A percentile compares a stretch with the other conserved stretches of the same genome.
These are phyloP conservation scores for Plasmodium fragile DNA, from an alignment of 169 alveolate genomes.

Conservation along the genomic window DNA sequence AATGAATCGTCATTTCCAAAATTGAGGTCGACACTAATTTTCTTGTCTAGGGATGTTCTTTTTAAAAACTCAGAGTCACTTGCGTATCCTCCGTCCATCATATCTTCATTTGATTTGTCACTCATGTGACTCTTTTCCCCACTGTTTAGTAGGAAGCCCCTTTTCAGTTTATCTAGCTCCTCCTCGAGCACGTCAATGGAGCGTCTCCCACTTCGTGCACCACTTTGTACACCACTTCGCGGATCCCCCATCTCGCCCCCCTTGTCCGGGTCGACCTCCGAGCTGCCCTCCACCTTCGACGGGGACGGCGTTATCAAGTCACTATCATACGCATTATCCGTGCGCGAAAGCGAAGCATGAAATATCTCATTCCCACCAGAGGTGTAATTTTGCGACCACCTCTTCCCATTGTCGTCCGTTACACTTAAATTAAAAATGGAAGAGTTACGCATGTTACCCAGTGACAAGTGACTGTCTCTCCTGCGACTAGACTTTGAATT, in stretches of 20 bases:
- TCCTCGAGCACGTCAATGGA: constrained; percentile 46
- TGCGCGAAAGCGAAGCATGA: constrained; percentile 20
- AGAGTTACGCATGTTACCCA: constrained; percentile 20
- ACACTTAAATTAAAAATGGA: constrained; percentile 50
- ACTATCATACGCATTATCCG: constrained; percentile 33
- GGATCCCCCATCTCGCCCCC: not conserved
- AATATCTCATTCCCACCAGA: constrained; percentile 3
- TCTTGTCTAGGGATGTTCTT: constrained; percentile 6
- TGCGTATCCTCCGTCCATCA: constrained; percentile 13
- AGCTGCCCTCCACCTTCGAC: constrained; percentile 15
- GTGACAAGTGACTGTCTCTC: constrained; percentile 19
- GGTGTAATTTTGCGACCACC: constrained; percentile 5
- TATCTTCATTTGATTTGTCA: not conserved
- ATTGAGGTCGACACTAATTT: constrained; percentile 17
- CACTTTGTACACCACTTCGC: not conserved
- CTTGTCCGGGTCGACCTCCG: not conserved
- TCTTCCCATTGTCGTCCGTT: constrained; percentile 35
- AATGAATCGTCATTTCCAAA: constrained; percentile 67
- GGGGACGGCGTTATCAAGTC: constrained; percentile 72
- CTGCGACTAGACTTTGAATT: not conserved
- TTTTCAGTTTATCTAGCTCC: constrained; percentile 3
- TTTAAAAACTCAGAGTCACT: constrained; percentile 58
- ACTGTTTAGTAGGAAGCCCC: not conserved
- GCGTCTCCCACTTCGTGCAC: not conserved
- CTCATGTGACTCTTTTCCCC: not conserved